A percentile compares a stretch with the other conserved stretches of the same genome.
These are phyloP conservation scores for Thecaphora thlaspeos DNA, from an alignment of 1,284 basidiomycete genomes.

Conservation along the genomic window DNA sequence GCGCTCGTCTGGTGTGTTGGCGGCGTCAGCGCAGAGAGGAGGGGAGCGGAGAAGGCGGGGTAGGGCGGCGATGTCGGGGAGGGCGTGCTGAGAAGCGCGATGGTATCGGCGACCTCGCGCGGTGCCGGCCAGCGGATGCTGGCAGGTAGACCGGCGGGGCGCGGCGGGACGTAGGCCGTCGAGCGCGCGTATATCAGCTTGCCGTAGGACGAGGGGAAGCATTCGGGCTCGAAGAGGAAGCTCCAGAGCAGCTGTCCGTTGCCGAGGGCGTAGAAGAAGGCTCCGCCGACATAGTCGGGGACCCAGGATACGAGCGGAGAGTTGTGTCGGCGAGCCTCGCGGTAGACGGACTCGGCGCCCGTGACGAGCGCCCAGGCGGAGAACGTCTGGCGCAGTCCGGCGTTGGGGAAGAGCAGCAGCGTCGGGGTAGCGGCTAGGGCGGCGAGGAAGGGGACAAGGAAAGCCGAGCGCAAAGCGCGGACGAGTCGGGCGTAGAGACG, in stretches of 20 bases:
- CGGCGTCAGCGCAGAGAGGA: constrained; percentile 41
- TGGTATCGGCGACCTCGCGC: constrained; percentile 35
- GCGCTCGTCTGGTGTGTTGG: constrained; percentile 31
- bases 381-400: constrained; percentile 15
- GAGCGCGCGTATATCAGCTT: constrained; percentile 37
- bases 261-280: constrained; percentile 42
- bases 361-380: constrained; percentile 36
- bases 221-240: constrained; percentile 43
- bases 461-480: constrained; percentile 19
- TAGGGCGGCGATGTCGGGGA: constrained; percentile 27
- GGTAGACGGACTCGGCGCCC: constrained; percentile 25
- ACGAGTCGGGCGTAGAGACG: constrained; percentile 21
- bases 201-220: constrained; percentile 38
- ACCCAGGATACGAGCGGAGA: constrained; percentile 30
- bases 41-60: constrained; percentile 46
- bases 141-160: constrained; percentile 35
- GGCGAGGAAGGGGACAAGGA: constrained; percentile 29
- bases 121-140: constrained; percentile 42
- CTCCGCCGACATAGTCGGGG: constrained; percentile 39
- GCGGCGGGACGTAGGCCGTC: constrained; percentile 40
- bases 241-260: constrained; percentile 49
- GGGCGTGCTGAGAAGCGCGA: constrained; percentile 40
- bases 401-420: constrained; percentile 22
- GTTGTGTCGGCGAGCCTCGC: constrained; percentile 14
- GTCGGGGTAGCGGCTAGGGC: constrained; percentile 12